Percentiles rank a stretch among this genome's conserved stretches.
Conservation (phyloP, 345 rosid genomes). For the Trapa incisa region DNA sequence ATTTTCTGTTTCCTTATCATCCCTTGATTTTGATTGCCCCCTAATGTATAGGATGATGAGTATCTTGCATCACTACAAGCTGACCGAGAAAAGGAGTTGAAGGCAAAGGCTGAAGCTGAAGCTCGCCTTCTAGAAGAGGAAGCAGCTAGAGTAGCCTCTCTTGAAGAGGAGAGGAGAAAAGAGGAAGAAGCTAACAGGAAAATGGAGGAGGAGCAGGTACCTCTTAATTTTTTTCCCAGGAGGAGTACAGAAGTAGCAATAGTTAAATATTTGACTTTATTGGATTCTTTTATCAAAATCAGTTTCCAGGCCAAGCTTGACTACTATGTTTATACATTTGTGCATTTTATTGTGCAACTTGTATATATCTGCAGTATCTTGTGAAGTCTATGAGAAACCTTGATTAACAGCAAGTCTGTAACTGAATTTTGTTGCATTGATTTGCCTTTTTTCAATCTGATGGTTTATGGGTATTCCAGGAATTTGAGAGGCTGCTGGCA, state of each 20-base stretch:
- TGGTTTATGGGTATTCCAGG: constrained; percentile 30
- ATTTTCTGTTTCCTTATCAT: background rate
- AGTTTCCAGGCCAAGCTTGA: background rate
- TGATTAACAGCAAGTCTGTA: background rate
- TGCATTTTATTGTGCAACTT: background rate
- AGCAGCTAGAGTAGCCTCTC: constrained; percentile 62
- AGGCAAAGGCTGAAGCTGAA: constrained; percentile 76
- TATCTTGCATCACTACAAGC: constrained; percentile 92
- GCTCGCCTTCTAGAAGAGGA: constrained; percentile 62
- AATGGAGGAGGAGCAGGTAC: constrained; percentile 85
- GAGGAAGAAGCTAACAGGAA: constrained; percentile 69
- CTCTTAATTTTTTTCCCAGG: background rate
- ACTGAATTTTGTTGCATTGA: background rate
- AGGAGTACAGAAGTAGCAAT: too few species aligned
- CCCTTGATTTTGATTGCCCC: background rate
- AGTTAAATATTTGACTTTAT: background rate
- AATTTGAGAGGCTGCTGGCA: constrained; percentile 65
- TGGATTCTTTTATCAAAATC: background rate
- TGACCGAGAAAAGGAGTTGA: constrained; percentile 85
- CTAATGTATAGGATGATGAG: constrained; percentile 68
- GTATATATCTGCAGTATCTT: background rate
- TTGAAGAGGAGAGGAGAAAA: constrained; percentile 55
- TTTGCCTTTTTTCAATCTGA: background rate
- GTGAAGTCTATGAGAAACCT: background rate
- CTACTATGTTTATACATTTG: background rate